phyloP scores from a whole-genome alignment of 2,329 filamentous ascomycete genomes.

The Epichloe baconii region DNA sequence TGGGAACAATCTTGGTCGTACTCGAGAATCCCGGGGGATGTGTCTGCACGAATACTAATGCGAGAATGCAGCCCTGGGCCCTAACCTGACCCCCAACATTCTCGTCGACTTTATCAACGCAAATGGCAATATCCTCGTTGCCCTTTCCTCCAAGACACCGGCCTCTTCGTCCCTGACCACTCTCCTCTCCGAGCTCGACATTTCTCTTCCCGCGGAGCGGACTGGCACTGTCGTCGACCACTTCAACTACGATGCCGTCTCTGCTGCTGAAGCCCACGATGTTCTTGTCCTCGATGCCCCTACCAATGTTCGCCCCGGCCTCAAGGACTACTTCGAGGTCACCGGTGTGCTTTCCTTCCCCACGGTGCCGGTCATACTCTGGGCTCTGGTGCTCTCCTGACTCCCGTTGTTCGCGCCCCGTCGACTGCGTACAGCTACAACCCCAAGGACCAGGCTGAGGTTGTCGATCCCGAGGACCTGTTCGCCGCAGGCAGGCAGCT shows the following conservation, averaged over 20 bases:
- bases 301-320: conserved; percentile 47
- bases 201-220: conserved; percentile 75
- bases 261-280: conserved; percentile 73
- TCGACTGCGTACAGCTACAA: conserved; percentile 87
- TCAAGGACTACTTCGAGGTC: conserved; percentile 62
- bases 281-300: conserved; percentile 69
- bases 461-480: conserved; percentile 56
- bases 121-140: conserved; percentile 80
- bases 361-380: conserved; percentile 69
- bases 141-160: conserved; percentile 59
- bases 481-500: conserved; percentile 79
- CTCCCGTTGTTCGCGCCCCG: conserved; percentile 71
- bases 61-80: conserved; percentile 56
- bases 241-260: conserved; percentile 77
- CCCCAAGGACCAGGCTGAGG: conserved; percentile 67
- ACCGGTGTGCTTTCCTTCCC: conserved; percentile 59
- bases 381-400: conserved; percentile 63
- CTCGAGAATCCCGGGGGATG: background rate
- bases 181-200: conserved; percentile 77
- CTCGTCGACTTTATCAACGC: conserved; percentile 87
- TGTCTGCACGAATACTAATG: background rate
- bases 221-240: conserved; percentile 83
- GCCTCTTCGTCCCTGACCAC: conserved; percentile 63
- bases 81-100: conserved; percentile 70
- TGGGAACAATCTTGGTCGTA: background rate